Evolutionary conservation across 2,329 filamentous ascomycete species (phyloP), one percentile per base, ranked within the genome.

Genomic region (Xylariomycetidae sp.): DNA sequence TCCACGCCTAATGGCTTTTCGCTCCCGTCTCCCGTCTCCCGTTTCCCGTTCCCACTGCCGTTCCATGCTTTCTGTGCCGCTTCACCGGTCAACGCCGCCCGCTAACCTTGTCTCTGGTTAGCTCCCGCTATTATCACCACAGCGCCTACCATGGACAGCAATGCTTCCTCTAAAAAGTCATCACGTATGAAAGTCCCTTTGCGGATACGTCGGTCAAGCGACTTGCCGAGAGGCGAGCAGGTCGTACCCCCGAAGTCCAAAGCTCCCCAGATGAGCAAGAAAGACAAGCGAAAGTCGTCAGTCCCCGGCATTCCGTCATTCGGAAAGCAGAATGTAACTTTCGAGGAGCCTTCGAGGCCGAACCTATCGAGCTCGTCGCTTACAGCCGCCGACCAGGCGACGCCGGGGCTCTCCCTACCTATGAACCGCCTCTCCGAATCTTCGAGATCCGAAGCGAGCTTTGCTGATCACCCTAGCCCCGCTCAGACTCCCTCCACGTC

Each of bases 121-220:
- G 76, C 76, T 42, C 76, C 77, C 29, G 68, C 76, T 47, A 96
- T 96, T 55, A 92, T 96, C 58, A 95, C 85, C 31, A 96, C 90
- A 9, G 85, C 89, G 12, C 89, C 92, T 8, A 92, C 88, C 7
- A 74, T 79, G 46, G 74, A 83, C 32, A 54, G 76, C 14, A 67
- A 67, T 22, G 47, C 56, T 31, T 56, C 68, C 39, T 72, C 67
- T 30, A 79, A 74, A 55, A 77, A 73, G 34, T 45, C 45, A 44
- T 70, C 74, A 19, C 67, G 74, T 25, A 64, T 77, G 40, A 71
- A 66, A 47, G 59, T 79, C 14, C 64, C 70, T 16, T 60, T 66
- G 33, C 69, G 68, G 22, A 63, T 74, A 34, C 70, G 73, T 32
- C 67, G 65, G 29, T 74, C 73, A 2, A 65, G 63, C 32, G 72